Base-by-base conservation (phyloP, 2,329 filamentous ascomycete species). In the Coniella lustricola region DNA sequence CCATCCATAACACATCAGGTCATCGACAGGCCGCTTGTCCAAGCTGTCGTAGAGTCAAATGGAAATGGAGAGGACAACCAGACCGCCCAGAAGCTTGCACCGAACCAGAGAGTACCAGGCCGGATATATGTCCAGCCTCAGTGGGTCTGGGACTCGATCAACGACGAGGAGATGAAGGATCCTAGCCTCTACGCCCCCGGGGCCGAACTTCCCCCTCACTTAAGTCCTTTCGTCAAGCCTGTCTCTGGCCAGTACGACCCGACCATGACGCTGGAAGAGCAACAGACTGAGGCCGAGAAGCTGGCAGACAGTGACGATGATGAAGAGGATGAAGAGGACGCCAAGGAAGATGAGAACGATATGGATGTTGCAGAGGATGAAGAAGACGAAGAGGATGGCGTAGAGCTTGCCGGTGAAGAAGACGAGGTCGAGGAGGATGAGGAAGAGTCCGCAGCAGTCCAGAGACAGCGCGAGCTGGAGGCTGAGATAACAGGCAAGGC, bases 101-200 rank as follows among this genome's bases (percentile, higher is more conserved):
- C 67, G 51, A 85, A 87, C 60, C 81, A 81, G 55, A 82, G 90
- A 53, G 85, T 97, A 53, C 90, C 91, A n/a, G 91, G 91, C 32
- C 79, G 93, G 56, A 89, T 82, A 55, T 98, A 98, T 59, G 72
- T 98, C 48, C 93, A 98, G 71, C 93, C 93, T 17, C 93, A 98
- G 65, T 98, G 94, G 91, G 82, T 98, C 3, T 98, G 93, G 93
- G 93, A 98, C 63, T 91, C 87, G 60, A 73, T 95, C 64, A 98
- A 98, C 64, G 87, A 93, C 39, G 88, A 89, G 54, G 89, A 91
- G 67, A 72, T 98, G 48, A 83, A 96, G 64, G 79, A 86, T 56
- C 81, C 90, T 29, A 89, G 96, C 62, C 69, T 90, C 32, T 98
- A 98, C 61, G 87, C 85, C 0, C 93, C 93, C 2, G 93, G 93